A percentile compares a stretch with the other conserved stretches of the same genome.
These are phyloP conservation scores for Hymenoscyphus albidus DNA, from an alignment of 2,329 filamentous ascomycete genomes.

Conservation along the genomic window DNA sequence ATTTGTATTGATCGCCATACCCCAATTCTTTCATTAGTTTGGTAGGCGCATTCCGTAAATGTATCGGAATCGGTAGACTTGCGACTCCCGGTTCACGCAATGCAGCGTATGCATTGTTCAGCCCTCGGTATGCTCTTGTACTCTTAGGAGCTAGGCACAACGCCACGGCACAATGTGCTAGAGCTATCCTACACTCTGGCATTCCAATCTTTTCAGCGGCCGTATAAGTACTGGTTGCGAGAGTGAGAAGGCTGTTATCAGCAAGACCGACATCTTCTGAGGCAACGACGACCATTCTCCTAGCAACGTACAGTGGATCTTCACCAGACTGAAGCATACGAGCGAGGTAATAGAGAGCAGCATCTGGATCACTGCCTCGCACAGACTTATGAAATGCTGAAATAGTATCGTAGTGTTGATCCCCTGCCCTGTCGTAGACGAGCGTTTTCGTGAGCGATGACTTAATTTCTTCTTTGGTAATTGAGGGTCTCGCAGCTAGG, in stretches of 20 bases:
- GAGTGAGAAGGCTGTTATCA: conserved; percentile 75
- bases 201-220: conserved; percentile 92
- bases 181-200: conserved; percentile 88
- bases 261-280: conserved; percentile 91
- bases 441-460: conserved; percentile 82
- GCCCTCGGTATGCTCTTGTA: conserved; percentile 76
- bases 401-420: conserved; percentile 97
- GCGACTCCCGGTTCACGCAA: conserved; percentile 81
- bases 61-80: conserved; percentile 75
- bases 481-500: conserved; percentile 58
- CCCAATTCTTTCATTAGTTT: conserved; percentile 89
- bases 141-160: conserved; percentile 79
- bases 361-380: conserved; percentile 80
- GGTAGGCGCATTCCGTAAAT: conserved; percentile 89
- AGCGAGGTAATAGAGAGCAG: conserved; percentile 87
- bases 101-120: conserved; percentile 76
- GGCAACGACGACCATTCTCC: conserved; percentile 90
- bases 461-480: conserved; percentile 76
- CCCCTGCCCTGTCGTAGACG: conserved; percentile 90
- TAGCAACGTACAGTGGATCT: conserved; percentile 86
- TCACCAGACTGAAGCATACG: conserved; percentile 95
- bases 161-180: conserved; percentile 83
- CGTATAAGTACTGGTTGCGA: conserved; percentile 82
- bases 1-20: conserved; percentile 90
- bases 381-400: conserved; percentile 96